phyloP scores from a whole-genome alignment of 2,329 filamentous ascomycete genomes.

The Acephala macrosclerotiorum region DNA sequence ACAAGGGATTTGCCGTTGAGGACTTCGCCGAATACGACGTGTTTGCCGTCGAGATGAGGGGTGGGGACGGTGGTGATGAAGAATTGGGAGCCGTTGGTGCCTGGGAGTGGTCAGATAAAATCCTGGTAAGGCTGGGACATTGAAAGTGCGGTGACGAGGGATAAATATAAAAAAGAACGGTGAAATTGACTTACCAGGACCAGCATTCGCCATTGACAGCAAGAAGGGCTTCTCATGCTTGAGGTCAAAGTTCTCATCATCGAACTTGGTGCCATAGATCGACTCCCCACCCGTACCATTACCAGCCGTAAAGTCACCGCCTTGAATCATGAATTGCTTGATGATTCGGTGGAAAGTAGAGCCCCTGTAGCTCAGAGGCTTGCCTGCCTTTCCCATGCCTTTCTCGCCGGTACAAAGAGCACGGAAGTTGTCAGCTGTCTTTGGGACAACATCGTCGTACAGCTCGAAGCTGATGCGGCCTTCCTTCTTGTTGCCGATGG shows the following conservation, averaged over 20 bases:
- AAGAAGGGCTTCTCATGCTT: constrained; percentile 95
- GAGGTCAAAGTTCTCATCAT: constrained; percentile 92
- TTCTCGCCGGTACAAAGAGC: constrained; percentile 95
- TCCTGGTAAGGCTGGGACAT: not conserved
- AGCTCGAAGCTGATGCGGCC: constrained; percentile 91
- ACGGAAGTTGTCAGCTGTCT: constrained; percentile 97
- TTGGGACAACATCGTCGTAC: constrained; percentile 79
- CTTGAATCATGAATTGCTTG: constrained; percentile 98
- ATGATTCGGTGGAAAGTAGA: constrained; percentile 95
- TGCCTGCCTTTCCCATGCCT: constrained; percentile 80
- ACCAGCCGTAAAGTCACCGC: constrained; percentile 93
- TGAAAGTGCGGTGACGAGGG: not conserved
- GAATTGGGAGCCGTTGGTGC: constrained; percentile 97
- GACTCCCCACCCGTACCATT: constrained; percentile 96
- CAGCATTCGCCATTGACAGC: constrained; percentile 97
- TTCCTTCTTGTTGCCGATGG: constrained; percentile 74
- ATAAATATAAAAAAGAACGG: not conserved
- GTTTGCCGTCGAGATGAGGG: constrained; percentile 93
- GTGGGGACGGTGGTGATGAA: constrained; percentile 97
- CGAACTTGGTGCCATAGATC: constrained; percentile 97
- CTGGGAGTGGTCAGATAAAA: constrained; percentile 49
- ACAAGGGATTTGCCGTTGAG: constrained; percentile 91
- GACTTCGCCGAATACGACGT: constrained; percentile 97
- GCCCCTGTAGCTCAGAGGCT: constrained; percentile 91
- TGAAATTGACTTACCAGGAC: constrained; percentile 69